Conservation (phyloP, 768 basidiomycete genomes). For the Fistulinella prunicolor region DNA sequence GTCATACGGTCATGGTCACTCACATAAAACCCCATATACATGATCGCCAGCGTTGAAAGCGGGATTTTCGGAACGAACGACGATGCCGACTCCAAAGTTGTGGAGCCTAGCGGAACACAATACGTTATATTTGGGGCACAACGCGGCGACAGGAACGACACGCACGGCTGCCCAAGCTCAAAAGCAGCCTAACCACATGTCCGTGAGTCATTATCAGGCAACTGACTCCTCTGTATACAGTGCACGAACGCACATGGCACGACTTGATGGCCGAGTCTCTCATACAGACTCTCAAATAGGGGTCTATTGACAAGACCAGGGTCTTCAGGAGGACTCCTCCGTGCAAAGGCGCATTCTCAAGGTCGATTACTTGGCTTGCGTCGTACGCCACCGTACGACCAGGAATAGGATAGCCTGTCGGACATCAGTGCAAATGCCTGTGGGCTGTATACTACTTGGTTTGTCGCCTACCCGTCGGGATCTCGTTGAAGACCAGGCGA, state of each 20-base stretch:
- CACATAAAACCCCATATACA: conserved; percentile 26
- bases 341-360: conserved; percentile 41
- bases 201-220: background rate
- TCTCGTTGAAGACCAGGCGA: conserved; percentile 36
- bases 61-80: conserved; percentile 12
- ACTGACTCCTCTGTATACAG: background rate
- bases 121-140: background rate
- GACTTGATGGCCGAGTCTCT: conserved; percentile 14
- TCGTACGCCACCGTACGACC: conserved; percentile 50
- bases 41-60: conserved; percentile 4
- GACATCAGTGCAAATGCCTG: background rate
- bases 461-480: conserved; percentile 23
- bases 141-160: background rate
- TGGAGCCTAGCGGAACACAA: conserved; percentile 1
- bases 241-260: conserved; percentile 7
- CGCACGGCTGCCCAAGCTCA: conserved; percentile 18
- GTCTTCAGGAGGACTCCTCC: conserved; percentile 51
- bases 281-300: conserved; percentile 46
- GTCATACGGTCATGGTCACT: conserved; percentile 35
- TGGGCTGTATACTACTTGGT: background rate
- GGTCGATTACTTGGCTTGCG: conserved; percentile 44
- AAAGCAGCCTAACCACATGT: conserved; percentile 2
- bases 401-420: conserved; percentile 36
- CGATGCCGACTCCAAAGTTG: conserved; percentile 41
- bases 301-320: conserved; percentile 46